A percentile compares a stretch with the other conserved stretches of the same genome.
Evolutionary conservation across 768 basidiomycete species (phyloP).

Genomic region (Sarcomyxa edulis): DNA sequence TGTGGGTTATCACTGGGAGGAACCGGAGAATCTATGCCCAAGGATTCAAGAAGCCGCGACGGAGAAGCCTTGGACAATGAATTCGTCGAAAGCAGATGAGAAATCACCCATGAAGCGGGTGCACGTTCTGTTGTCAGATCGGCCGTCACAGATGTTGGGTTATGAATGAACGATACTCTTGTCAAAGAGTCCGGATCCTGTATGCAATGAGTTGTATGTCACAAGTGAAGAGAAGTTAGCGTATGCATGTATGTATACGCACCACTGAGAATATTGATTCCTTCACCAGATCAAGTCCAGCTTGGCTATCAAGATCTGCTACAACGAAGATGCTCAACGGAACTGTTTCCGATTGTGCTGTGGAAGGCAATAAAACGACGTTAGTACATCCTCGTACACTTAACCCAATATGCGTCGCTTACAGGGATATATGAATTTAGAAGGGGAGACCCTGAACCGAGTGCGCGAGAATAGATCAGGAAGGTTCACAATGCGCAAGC

Average conservation of each 20-base stretch:
- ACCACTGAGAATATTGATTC: slow-evolving; percentile 68
- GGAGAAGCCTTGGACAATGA: slow-evolving; percentile 34
- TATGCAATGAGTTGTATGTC: background rate
- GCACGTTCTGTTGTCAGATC: slow-evolving; percentile 13
- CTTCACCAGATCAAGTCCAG: slow-evolving; percentile 52
- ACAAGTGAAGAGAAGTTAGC: slow-evolving; percentile 4
- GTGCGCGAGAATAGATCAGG: slow-evolving; percentile 46
- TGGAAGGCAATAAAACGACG: background rate
- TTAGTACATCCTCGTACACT: background rate
- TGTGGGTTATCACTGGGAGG: slow-evolving; percentile 25
- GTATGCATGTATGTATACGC: slow-evolving; percentile 13
- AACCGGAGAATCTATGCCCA: slow-evolving; percentile 22
- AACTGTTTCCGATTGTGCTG: slow-evolving; percentile 25
- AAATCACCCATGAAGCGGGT: slow-evolving; percentile 40
- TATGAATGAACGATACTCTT: slow-evolving; percentile 77
- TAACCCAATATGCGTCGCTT: slow-evolving; percentile 2
- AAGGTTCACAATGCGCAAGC: slow-evolving; percentile 50
- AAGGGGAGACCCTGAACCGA: slow-evolving; percentile 33
- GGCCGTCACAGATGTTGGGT: slow-evolving; percentile 34
- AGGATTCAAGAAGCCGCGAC: slow-evolving; percentile 29
- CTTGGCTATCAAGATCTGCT: slow-evolving; percentile 68
- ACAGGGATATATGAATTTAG: slow-evolving; percentile 49
- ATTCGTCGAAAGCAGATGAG: slow-evolving; percentile 40
- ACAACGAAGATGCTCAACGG: slow-evolving; percentile 59
- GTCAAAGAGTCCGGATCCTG: slow-evolving; percentile 42